Evolutionary conservation across 2,329 filamentous ascomycete genomes (phyloP), one percentile per base, ranked within the genome.

Genomic region (Stagonosporopsis vannaccii): DNA sequence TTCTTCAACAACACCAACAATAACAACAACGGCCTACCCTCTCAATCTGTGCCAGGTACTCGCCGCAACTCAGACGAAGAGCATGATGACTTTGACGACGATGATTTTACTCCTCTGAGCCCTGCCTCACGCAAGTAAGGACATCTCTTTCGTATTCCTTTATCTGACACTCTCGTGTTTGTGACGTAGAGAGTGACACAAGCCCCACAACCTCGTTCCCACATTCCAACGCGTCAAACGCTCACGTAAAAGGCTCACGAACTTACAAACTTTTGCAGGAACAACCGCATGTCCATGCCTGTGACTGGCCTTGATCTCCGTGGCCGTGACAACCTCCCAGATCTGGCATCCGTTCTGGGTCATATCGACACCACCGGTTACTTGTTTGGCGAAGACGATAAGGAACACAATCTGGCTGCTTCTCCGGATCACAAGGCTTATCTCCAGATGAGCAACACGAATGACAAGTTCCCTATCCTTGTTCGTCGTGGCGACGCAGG

Each of bases 271-370:
- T 55, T 28, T 48, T 47, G 45, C 67, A 96, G 91, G 65, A 83
- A 89, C 58, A 96, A 97, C 75, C 90, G 94, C 62, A 96, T 96
- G 77, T 97, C 94, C 4, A 93, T 97, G 90, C 94, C 94, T 28
- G 90, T 94, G 47, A 91, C 90, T 43, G 84, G 85, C 58, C 86
- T 87, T 63, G 85, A 89, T 63, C 87, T 83, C 63, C 85, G 88
- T 60, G 79, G 87, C 67, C 87, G 89, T 43, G 61, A 66, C 33
- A 83, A 73, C 58, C 72, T 78, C 43, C 74, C 79, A 37, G 80
- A 81, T 52, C 70, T 80, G 36, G 73, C 74, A 37, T 75, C 78
- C 22, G 75, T 87, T 66, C 75, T 96, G 54, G 92, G 95, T 60
- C 89, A 91, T 65, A 92, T 92, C 69, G 93, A 95, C 78, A 92